Evolutionary conservation across 768 basidiomycete species (phyloP).

Genomic region (Cubamyces lactineus): DNA sequence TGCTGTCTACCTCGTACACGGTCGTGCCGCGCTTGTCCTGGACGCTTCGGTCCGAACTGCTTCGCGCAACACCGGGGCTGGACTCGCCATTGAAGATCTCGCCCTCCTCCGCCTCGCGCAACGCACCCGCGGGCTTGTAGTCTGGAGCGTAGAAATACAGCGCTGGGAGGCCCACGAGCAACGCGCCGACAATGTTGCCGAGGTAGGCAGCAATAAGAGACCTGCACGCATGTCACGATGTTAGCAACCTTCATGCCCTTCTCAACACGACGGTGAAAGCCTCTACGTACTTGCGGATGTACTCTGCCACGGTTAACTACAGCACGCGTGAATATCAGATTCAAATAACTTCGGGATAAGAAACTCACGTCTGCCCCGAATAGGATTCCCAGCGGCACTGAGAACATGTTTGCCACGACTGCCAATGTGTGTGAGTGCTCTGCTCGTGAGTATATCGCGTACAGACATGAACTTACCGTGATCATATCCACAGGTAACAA

Average conservation of each 20-base stretch:
- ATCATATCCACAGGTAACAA: conserved; percentile 71
- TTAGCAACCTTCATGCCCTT: neutral
- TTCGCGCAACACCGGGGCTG: neutral
- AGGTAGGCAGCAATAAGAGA: conserved; percentile 68
- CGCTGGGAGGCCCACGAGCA: conserved; percentile 66
- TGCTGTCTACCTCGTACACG: conserved; percentile 18
- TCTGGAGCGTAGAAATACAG: conserved; percentile 66
- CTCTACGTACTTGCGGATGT: conserved; percentile 64
- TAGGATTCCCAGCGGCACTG: conserved; percentile 70
- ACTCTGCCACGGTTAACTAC: conserved; percentile 54
- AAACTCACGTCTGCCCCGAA: conserved; percentile 62
- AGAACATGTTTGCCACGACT: conserved; percentile 82
- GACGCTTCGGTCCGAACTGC: conserved; percentile 1
- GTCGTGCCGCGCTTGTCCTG: conserved; percentile 5
- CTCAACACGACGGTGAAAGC: neutral
- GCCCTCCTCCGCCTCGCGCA: conserved; percentile 29
- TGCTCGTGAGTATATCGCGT: neutral
- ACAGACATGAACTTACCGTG: conserved; percentile 51
- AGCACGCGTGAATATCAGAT: conserved; percentile 3
- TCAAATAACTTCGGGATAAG: neutral
- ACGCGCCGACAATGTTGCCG: conserved; percentile 69
- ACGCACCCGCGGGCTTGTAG: conserved; percentile 35
- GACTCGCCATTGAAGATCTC: conserved; percentile 21
- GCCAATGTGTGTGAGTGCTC: neutral
- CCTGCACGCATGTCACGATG: conserved; percentile 29